These are phyloP conservation scores for Colletotrichum euphorbiae DNA, from an alignment of 2,329 filamentous ascomycete genomes.

Conservation along the genomic window DNA sequence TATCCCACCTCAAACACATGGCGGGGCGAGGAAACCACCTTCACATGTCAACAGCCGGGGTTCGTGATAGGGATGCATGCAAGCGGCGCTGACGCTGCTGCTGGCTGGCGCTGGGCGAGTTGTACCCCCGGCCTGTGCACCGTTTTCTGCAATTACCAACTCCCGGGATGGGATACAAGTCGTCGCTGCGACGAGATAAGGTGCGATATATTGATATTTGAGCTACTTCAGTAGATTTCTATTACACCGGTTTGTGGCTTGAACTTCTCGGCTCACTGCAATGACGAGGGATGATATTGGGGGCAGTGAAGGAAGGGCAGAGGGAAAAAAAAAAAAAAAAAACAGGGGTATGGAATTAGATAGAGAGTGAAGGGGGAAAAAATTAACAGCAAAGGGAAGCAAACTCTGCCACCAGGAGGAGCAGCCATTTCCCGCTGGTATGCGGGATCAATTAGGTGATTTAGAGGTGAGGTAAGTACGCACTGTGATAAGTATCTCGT, in stretches of 20 bases:
- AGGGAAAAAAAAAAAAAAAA: background rate
- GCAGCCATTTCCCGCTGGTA: constrained; percentile 10
- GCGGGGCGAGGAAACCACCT: constrained; percentile 30
- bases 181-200: background rate
- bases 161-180: background rate
- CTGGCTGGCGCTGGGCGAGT: background rate
- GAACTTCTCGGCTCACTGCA: background rate
- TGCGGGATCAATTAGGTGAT: constrained; percentile 3
- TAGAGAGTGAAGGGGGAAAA: background rate
- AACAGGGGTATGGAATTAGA: background rate
- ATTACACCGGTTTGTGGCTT: constrained; percentile 15
- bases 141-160: background rate
- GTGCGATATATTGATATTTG: background rate
- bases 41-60: constrained; percentile 37
- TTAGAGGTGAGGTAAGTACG: too few relatives aligned
- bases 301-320: background rate
- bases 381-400: background rate
- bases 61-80: constrained; percentile 30
- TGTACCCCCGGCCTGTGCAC: constrained; percentile 13
- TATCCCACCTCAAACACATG: constrained; percentile 8
- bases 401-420: background rate
- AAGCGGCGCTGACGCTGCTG: constrained; percentile 18
- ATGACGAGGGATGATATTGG: background rate
- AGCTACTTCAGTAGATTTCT: too few relatives aligned
- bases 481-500: too few relatives aligned